phyloP scores from a whole-genome alignment of 768 basidiomycete genomes.

The Calocybe cyanea region DNA sequence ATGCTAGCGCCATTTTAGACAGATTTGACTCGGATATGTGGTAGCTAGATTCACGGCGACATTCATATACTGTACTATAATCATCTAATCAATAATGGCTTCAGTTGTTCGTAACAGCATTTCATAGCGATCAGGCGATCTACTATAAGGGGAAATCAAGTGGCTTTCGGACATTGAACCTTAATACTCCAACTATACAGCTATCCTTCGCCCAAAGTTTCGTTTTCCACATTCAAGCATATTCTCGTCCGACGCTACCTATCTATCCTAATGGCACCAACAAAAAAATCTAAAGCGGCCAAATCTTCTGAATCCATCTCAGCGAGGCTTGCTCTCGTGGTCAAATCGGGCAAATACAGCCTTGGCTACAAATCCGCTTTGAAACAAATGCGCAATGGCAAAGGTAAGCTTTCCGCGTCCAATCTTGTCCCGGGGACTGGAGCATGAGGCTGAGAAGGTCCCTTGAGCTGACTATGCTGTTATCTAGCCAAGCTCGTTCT shows the following conservation, averaged over 20 bases:
- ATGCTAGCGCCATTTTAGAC: constrained; percentile 71
- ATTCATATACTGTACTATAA: neutral
- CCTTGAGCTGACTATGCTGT: constrained; percentile 63
- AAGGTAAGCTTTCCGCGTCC: constrained; percentile 64
- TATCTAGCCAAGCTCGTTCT: constrained; percentile 92
- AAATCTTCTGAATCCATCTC: constrained; percentile 94
- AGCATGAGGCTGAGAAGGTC: constrained; percentile 99
- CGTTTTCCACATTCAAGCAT: neutral
- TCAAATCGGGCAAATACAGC: constrained; percentile 97
- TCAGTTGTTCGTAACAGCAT: too few relatives aligned
- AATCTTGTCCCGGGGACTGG: constrained; percentile 84
- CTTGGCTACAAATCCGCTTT: constrained; percentile 98
- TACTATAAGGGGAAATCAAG: too few relatives aligned
- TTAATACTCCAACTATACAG: constrained; percentile 30
- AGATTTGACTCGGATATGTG: constrained; percentile 79
- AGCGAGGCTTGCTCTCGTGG: constrained; percentile 89
- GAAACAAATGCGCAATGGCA: constrained; percentile 97
- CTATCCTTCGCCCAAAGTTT: neutral
- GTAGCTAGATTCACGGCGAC: constrained; percentile 32
- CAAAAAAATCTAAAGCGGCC: constrained; percentile 91
- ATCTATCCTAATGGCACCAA: constrained; percentile 72
- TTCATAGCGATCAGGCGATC: too few relatives aligned
- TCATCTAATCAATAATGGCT: constrained; percentile 2
- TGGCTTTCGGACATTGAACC: constrained; percentile 24
- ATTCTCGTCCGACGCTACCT: constrained; percentile 19